Evolutionary conservation across 1,139 yeast genomes (phyloP).

Genomic region (Candida tropicalis): DNA sequence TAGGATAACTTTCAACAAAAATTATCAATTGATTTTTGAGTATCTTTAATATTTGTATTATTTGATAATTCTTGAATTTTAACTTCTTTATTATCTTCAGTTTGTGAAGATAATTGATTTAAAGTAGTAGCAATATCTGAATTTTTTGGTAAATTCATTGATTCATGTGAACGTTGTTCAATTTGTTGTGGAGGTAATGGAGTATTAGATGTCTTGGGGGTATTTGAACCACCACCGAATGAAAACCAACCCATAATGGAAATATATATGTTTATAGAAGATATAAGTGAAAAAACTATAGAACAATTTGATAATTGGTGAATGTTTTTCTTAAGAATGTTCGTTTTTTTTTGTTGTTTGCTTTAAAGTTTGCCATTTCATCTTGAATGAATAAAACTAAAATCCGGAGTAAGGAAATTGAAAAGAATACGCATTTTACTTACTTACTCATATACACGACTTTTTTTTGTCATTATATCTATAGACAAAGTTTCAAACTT

Average conservation of each 20-base stretch:
- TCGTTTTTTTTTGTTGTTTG: neutral
- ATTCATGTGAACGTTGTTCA: conserved; percentile 40
- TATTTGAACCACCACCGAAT: conserved; percentile 11
- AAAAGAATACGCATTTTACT: no score
- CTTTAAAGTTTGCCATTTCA: neutral
- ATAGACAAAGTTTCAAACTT: conserved; percentile 29
- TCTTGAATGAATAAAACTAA: no score
- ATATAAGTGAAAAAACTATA: neutral
- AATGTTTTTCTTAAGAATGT: no score
- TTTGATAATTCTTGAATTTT: conserved; percentile 9
- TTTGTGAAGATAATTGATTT: conserved; percentile 22
- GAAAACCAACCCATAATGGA: conserved; percentile 19
- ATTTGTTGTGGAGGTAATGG: conserved; percentile 21
- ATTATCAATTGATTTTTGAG: conserved; percentile 19
- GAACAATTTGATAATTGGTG: no score
- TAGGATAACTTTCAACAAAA: conserved; percentile 28
- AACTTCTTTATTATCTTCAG: conserved; percentile 6
- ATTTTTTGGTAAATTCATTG: conserved; percentile 23
- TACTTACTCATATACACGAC: neutral
- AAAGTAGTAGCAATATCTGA: conserved; percentile 44
- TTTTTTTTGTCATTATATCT: conserved; percentile 9
- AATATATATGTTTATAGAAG: no score
- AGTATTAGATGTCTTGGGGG: conserved; percentile 4
- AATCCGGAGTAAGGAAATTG: conserved; percentile 2
- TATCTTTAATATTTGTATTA: conserved; percentile 6